Conservation (phyloP, 2,329 filamentous ascomycete species). For the Cercospora zeina region DNA sequence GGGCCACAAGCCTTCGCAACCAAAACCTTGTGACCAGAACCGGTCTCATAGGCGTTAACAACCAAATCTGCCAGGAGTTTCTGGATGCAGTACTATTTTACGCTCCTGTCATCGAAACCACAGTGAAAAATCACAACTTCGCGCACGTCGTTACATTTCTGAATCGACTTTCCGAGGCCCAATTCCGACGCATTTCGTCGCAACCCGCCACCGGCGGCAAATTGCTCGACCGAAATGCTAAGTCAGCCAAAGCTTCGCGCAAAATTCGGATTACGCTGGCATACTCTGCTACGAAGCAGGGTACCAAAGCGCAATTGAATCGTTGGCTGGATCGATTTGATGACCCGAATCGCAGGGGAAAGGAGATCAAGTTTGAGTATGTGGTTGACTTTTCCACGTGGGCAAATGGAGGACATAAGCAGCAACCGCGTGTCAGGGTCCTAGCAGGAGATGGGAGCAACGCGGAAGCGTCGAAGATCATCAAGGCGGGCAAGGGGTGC, state of each 20-base stretch:
- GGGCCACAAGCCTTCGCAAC: conserved; percentile 5
- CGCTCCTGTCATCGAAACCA: conserved; percentile 13
- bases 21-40: conserved; percentile 6
- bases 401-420: conserved; percentile 12
- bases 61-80: conserved; percentile 19
- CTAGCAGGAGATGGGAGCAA: conserved; percentile 3
- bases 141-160: conserved; percentile 21
- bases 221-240: not conserved
- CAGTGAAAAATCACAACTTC: conserved; percentile 16
- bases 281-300: conserved; percentile 12
- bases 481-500: not conserved
- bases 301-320: conserved; percentile 9
- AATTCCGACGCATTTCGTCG: conserved; percentile 5
- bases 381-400: conserved; percentile 9
- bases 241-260: not conserved
- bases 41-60: conserved; percentile 14
- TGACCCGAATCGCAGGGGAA: conserved; percentile 12
- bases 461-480: not conserved
- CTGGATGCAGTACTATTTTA: conserved; percentile 16
- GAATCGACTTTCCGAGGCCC: conserved; percentile 18
- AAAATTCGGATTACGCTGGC: conserved; percentile 16
- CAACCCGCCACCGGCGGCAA: too few relatives aligned
- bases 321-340: conserved; percentile 22
- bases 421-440: conserved; percentile 8
- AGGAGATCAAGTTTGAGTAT: conserved; percentile 18